Base-by-base conservation (phyloP, 768 basidiomycete genomes). In the Xerocomus spinulosus region DNA sequence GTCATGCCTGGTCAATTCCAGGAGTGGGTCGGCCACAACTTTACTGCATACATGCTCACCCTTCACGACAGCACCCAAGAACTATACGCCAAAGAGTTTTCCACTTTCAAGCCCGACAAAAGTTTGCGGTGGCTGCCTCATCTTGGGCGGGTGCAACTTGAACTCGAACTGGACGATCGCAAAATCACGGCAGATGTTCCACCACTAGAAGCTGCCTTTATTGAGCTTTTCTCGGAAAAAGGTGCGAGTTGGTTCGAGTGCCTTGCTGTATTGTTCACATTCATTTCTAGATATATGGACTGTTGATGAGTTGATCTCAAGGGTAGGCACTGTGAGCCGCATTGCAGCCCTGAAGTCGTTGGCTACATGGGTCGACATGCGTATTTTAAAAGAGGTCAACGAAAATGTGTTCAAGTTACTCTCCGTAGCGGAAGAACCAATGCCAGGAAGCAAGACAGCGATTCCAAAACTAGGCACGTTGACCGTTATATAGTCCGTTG, bases 21-120 rank as follows among this genome's bases (percentile, higher is more conserved):
- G 56, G 67, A 68, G 94, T 95, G 59, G 38, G 85, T 68, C 23
- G 15, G 2, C 24, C 20, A 9, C 23, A 5, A 20, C 24, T 5
- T 17, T 4, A 36, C 12, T 25, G 7, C 34, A 30, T 26, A 49
- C 24, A 14, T 24, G 13, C 47, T 52, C 36, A 51, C 42, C 13
- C 33, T 52, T 37, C 17, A 46, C 18, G 20, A 12, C 55, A 92
- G 90, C 43, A 68, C 87, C 4, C 88, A 91, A 68, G 77, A 83
- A 37, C 68, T 76, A 15, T 98, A 97, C 58, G 80, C 85, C 3
- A 74, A 78, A 38, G 81, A 86, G 55, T 98, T 87, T 61, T 72
- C 73, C n/a, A 71, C 74, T 12, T 88, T 92, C 71, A 96, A 96
- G 60, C 92, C 92, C 0, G 92, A 96, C 68, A 97, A 98, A 72